Conservation (phyloP, 2,329 filamentous ascomycete genomes). For the Penicillium oxalicum region DNA sequence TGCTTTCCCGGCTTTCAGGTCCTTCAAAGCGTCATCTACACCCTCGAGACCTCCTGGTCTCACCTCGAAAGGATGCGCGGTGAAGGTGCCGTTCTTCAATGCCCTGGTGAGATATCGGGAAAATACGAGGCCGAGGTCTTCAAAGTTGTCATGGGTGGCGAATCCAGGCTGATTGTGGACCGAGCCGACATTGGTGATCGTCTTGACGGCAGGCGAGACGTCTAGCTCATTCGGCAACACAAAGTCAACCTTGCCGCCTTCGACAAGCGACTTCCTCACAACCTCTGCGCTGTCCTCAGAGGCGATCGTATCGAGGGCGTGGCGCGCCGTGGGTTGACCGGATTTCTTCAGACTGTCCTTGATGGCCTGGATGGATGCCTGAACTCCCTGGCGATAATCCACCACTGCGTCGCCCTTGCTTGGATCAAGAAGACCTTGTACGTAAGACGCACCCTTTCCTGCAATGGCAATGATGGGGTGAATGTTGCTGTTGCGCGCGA, state of each 20-base stretch:
- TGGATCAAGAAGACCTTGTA: constrained; percentile 48
- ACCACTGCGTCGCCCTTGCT: constrained; percentile 53
- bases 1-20: constrained; percentile 55
- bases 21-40: constrained; percentile 48
- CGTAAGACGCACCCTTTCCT: constrained; percentile 47
- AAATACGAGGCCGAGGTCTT: constrained; percentile 44
- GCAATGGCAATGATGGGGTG: constrained; percentile 58
- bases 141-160: constrained; percentile 22
- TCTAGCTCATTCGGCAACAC: constrained; percentile 44
- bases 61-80: constrained; percentile 47
- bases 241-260: constrained; percentile 35
- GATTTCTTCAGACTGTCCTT: constrained; percentile 15
- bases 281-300: constrained; percentile 48
- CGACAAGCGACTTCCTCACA: constrained; percentile 41
- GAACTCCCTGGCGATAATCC: constrained; percentile 56
- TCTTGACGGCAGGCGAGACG: constrained; percentile 37
- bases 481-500: constrained; percentile 51
- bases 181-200: constrained; percentile 34
- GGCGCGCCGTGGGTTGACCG: constrained; percentile 37
- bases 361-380: constrained; percentile 46
- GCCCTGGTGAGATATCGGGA: constrained; percentile 43
- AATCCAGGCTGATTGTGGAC: constrained; percentile 20
- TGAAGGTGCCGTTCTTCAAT: constrained; percentile 47
- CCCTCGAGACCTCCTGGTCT: constrained; percentile 50
- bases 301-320: constrained; percentile 55